Evolutionary conservation across 208 protist species (phyloP), one percentile per base, ranked within the genome.

Genomic region (Leishmania turanica): DNA sequence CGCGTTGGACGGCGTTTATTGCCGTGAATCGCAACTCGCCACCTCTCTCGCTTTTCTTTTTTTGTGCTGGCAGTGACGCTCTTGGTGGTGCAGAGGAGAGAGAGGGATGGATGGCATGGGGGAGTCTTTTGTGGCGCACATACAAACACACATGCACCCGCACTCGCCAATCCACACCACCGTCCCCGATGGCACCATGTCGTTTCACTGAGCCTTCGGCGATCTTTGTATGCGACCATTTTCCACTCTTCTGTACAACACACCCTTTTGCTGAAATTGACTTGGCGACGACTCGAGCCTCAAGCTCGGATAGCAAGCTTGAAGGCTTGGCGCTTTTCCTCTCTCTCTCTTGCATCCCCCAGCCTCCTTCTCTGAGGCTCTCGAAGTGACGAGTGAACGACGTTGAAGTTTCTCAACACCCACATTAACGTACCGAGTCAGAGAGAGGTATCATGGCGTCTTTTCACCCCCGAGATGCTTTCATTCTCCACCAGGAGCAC

Each of bases 401-500:
- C 72, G 8, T 58, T 60, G 47, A 9, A 40, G 72, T 76, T 58
- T 47, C 51, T 60, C 45, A 60, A 58, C 51, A 47, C 34, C 51
- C 47, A 42, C n/a, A 27, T 76, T 73, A 73, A 37, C 11, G n/a
- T 51, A 31, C 45, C 37, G 9, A 47, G 6, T 73, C 69, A 51
- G 54, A 42, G 37, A 51, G 56, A 51, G 74, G 27, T 34, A 65
- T 40, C 6, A 96, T 95, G 92, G 42, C 87, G 2, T 80, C 84
- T n/a, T 88, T 97, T 77, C 88, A 96, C 78, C 87, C 91, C 0
- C 88, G 94, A 34, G 95, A 98, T 82, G 89, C 89, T 34, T 97
- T 97, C 87, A 94, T 98, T 75, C 85, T 95, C 53, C 92, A 98
- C 75, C 95, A 98, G 85, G 92, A 98, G 84, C 79, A 95, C 40